Percentiles rank a stretch among this genome's conserved stretches.
phyloP scores from a whole-genome alignment of 495 filamentous ascomycete genomes.

The Usnea hakonensis region DNA sequence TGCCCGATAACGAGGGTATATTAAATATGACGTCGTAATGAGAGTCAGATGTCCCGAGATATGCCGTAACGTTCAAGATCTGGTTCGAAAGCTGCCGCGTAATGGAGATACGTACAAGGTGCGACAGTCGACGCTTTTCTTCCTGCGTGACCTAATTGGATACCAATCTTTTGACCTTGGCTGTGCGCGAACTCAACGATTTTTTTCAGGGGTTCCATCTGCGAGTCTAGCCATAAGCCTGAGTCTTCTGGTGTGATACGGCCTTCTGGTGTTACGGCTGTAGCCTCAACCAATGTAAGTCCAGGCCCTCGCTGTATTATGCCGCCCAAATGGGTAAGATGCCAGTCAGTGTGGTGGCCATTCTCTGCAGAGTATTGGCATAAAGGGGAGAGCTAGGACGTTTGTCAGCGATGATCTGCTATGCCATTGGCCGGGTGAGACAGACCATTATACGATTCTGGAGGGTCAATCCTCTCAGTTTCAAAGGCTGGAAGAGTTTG shows the following conservation, averaged over 20 bases:
- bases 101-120: no score
- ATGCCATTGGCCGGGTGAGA: background rate
- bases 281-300: conserved; percentile 65
- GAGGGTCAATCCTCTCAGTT: conserved; percentile 48
- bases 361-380: conserved; percentile 65
- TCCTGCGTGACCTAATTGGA: conserved; percentile 72
- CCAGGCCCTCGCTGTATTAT: conserved; percentile 61
- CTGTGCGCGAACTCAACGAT: conserved; percentile 63
- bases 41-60: no score
- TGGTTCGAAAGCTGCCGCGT: no score
- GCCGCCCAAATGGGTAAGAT: conserved; percentile 50
- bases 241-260: conserved; percentile 66
- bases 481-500: conserved; percentile 62
- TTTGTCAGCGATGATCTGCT: background rate
- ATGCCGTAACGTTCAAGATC: no score
- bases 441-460: conserved; percentile 55
- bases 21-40: no score
- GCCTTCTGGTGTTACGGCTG: conserved; percentile 61
- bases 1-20: no score
- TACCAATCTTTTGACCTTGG: conserved; percentile 60
- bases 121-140: conserved; percentile 64
- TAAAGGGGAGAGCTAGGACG: conserved; percentile 43
- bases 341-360: conserved; percentile 56
- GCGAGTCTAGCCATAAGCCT: conserved; percentile 68
- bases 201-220: conserved; percentile 53